Percentiles rank a stretch among this genome's conserved stretches.
Conservation (phyloP, 176 grass and related monocot species). For the Triticum monococcum region DNA sequence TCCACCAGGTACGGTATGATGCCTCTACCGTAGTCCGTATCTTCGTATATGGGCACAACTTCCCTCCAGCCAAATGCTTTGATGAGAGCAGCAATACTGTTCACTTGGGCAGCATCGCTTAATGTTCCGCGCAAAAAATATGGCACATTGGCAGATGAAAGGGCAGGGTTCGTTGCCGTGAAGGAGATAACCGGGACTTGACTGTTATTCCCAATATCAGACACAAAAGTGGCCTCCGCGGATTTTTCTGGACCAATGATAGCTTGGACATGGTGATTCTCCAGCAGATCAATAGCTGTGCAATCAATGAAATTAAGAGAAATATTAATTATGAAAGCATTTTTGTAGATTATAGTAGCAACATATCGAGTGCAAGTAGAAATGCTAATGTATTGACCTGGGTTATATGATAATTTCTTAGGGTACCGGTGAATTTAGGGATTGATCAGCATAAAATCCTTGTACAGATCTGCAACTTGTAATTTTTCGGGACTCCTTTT, state of each 20-base stretch:
- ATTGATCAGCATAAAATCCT: too few species aligned
- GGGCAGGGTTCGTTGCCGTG: slow-evolving; percentile 51
- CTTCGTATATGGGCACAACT: slow-evolving; percentile 50
- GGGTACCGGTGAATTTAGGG: background rate
- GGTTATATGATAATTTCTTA: background rate
- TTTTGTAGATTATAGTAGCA: background rate
- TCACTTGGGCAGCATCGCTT: slow-evolving; percentile 41
- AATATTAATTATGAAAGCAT: background rate
- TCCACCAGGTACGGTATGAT: slow-evolving; percentile 56
- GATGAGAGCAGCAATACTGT: slow-evolving; percentile 36
- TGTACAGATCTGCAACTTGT: too few species aligned
- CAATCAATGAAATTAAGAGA: background rate
- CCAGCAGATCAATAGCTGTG: slow-evolving; percentile 47
- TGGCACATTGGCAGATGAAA: slow-evolving; percentile 17
- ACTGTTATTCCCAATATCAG: slow-evolving; percentile 47
- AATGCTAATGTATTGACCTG: background rate
- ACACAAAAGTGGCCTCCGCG: slow-evolving; percentile 42
- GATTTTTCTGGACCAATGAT: slow-evolving; percentile 59
- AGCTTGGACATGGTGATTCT: slow-evolving; percentile 35
- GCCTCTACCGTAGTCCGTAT: slow-evolving; percentile 51
- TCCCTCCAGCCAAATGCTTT: slow-evolving; percentile 52
- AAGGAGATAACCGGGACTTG: slow-evolving; percentile 54
- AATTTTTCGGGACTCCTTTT: too few species aligned
- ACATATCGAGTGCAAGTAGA: too few species aligned
- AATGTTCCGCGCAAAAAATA: slow-evolving; percentile 53